Evolutionary conservation across 1,284 basidiomycete genomes (phyloP).

Genomic region (Salmacisia buchloeana): DNA sequence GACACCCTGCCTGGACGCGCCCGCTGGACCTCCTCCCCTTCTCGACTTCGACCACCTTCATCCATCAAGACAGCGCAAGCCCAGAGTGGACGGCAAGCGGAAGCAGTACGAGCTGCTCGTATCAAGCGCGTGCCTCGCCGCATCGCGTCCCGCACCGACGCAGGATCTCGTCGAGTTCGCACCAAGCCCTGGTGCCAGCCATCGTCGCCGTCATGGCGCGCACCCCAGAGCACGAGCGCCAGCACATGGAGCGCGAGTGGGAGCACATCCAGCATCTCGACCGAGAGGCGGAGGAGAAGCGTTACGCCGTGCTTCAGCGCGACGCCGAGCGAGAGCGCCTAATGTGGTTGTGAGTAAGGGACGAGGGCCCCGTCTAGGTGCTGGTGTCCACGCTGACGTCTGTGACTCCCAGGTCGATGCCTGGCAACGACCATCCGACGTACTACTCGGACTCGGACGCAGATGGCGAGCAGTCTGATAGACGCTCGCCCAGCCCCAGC

Average conservation of each 20-base stretch:
- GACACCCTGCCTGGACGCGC: too few species aligned
- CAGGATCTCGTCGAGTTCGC: too few species aligned
- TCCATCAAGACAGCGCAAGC: too few species aligned
- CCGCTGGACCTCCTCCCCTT: too few species aligned
- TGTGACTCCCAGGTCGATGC: constrained; percentile 21
- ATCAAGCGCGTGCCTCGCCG: too few species aligned
- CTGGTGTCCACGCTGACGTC: not conserved
- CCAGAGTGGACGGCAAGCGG: too few species aligned
- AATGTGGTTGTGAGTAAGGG: not conserved
- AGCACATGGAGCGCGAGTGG: not conserved
- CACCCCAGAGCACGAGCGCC: constrained; percentile 2
- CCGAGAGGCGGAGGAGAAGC: not conserved
- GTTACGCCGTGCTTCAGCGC: not conserved
- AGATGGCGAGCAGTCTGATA: constrained; percentile 11
- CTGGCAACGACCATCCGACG: constrained; percentile 36
- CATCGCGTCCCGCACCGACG: not conserved
- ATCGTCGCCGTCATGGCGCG: not conserved
- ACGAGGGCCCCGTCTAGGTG: not conserved
- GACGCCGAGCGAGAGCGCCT: constrained; percentile 5
- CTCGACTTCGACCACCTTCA: too few species aligned
- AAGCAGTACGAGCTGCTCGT: too few species aligned
- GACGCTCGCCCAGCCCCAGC: not conserved
- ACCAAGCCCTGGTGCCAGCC: too few species aligned
- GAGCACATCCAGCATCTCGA: not conserved
- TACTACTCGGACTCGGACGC: constrained; percentile 42